These are phyloP conservation scores for Rhizopogon rudus DNA, from an alignment of 768 basidiomycete genomes.

Conservation along the genomic window DNA sequence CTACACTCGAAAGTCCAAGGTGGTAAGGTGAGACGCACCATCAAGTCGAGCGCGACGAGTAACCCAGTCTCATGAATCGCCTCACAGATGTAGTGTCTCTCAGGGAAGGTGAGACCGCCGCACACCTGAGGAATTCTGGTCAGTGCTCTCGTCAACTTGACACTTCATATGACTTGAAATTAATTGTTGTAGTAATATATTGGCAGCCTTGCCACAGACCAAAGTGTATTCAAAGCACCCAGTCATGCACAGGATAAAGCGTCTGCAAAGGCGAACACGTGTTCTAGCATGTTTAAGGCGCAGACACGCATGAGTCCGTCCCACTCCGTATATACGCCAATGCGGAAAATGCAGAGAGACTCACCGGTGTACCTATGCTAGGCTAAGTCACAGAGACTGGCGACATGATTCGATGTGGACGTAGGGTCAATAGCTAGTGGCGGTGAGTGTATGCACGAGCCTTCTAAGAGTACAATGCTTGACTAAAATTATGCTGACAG, in stretches of 20 bases:
- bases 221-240: too few species aligned
- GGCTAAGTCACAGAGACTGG: conserved; percentile 27
- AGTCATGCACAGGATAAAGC: too few species aligned
- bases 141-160: background rate
- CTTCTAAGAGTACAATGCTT: background rate
- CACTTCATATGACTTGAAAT: background rate
- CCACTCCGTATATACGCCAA: background rate
- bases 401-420: conserved; percentile 57
- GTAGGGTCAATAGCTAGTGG: background rate
- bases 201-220: background rate
- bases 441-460: background rate
- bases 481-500: too few species aligned
- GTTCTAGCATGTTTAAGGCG: background rate
- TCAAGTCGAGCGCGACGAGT: conserved; percentile 88
- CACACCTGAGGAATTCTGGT: conserved; percentile 51
- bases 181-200: background rate
- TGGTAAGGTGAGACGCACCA: conserved; percentile 48
- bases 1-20: too few species aligned
- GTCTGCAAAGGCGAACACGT: too few species aligned
- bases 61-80: conserved; percentile 89
- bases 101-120: conserved; percentile 93
- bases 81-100: conserved; percentile 98
- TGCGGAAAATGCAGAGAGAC: conserved; percentile 11
- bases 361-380: conserved; percentile 90
- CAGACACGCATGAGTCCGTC: background rate